Percentiles rank a stretch among this genome's conserved stretches.
Conservation (phyloP, 2,329 filamentous ascomycete genomes). For the Nemania sp. region DNA sequence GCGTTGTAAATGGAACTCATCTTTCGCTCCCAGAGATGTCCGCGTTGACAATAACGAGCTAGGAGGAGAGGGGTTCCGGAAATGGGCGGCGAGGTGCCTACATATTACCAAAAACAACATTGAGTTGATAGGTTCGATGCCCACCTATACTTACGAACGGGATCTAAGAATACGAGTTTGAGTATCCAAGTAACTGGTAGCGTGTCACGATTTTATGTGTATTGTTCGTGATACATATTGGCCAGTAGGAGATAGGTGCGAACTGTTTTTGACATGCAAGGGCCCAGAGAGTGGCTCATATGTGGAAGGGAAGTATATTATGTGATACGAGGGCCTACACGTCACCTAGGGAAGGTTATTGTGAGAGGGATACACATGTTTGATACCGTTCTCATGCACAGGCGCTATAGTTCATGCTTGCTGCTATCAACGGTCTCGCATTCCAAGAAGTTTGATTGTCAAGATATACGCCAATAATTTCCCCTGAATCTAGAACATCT, state of each 20-base stretch:
- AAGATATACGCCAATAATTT: not conserved
- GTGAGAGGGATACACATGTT: not conserved
- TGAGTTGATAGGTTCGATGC: not conserved
- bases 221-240: not conserved
- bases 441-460: not conserved
- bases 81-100: not conserved
- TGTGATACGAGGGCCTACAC: not conserved
- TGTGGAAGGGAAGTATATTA: not conserved
- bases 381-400: not conserved
- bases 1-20: slow-evolving; percentile 46
- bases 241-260: not conserved
- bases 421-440: not conserved
- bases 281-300: not conserved
- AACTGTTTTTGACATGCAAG: not conserved
- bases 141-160: not conserved
- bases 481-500: not conserved
- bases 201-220: not conserved
- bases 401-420: not conserved
- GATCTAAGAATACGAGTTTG: not conserved
- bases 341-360: not conserved
- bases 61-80: not conserved
- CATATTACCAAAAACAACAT: slow-evolving; percentile 17
- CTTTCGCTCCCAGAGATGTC: slow-evolving; percentile 3
- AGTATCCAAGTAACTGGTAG: not conserved
- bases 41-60: not conserved